Percentiles rank a stretch among this genome's conserved stretches.
These are phyloP conservation scores for Cladorrhinum sp. DNA, from an alignment of 2,329 filamentous ascomycete species.

Conservation along the genomic window DNA sequence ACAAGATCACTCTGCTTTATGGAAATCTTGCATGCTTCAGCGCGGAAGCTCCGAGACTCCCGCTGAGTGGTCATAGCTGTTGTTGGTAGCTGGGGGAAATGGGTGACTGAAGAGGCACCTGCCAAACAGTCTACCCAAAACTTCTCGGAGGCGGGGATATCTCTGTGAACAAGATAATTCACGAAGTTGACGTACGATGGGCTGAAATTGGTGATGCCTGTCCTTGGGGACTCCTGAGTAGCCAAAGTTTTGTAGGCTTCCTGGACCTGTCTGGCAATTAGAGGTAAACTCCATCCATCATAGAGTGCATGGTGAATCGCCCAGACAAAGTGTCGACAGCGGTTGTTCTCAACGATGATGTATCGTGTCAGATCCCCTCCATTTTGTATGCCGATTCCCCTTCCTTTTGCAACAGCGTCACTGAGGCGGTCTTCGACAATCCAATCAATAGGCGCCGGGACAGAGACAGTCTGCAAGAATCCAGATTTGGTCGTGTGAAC, in stretches of 20 bases:
- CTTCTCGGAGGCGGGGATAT: constrained; percentile 33
- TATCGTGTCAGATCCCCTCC: constrained; percentile 23
- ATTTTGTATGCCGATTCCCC: constrained; percentile 17
- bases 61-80: neutral
- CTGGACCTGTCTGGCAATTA: constrained; percentile 21
- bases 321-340: constrained; percentile 22
- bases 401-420: constrained; percentile 18
- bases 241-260: constrained; percentile 16
- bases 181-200: constrained; percentile 25
- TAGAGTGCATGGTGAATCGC: constrained; percentile 46
- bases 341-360: constrained; percentile 13
- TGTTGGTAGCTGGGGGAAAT: constrained; percentile 36
- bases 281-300: constrained; percentile 46
- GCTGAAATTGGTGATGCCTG: no score
- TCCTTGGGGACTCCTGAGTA: neutral
- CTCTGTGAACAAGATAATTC: constrained; percentile 15
- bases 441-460: constrained; percentile 22
- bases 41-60: constrained; percentile 13
- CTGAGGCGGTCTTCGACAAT: constrained; percentile 14
- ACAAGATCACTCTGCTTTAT: constrained; percentile 14
- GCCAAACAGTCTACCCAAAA: constrained; percentile 39
- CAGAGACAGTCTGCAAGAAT: constrained; percentile 21
- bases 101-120: constrained; percentile 26
- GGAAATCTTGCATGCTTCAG: constrained; percentile 15
- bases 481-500: constrained; percentile 19